These are phyloP conservation scores for Elaeagnus macrophylla DNA, from an alignment of 306 rosid species.

Conservation along the genomic window DNA sequence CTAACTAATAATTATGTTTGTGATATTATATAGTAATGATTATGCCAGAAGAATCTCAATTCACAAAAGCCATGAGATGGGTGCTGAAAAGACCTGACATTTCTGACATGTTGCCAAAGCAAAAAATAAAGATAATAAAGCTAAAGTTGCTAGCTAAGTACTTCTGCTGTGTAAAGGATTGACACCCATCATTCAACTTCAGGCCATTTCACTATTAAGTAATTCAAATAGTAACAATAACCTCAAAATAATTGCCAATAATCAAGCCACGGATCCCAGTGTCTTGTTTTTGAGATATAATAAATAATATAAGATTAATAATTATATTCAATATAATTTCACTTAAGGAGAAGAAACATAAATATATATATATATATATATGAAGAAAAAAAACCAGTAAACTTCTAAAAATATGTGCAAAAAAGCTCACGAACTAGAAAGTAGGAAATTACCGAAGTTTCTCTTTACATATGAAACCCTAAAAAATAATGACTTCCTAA, in stretches of 20 bases:
- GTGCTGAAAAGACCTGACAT: constrained; percentile 57
- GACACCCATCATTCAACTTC: constrained; percentile 63
- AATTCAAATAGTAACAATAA: constrained; percentile 1
- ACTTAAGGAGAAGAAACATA: too few species aligned
- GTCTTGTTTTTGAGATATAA: neutral
- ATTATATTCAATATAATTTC: too few species aligned
- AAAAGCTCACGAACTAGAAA: too few species aligned
- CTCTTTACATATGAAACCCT: too few species aligned
- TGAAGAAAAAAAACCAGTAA: too few species aligned
- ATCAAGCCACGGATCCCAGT: constrained; percentile 20
- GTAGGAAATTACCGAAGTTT: too few species aligned
- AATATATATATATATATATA: too few species aligned
- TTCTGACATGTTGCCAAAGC: constrained; percentile 43
- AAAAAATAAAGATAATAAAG: constrained; percentile 15
- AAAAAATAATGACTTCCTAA: too few species aligned
- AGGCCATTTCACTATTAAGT: constrained; percentile 25
- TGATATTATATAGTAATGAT: constrained; percentile 11
- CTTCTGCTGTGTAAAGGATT: constrained; percentile 44
- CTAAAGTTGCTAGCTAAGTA: constrained; percentile 9
- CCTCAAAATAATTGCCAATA: constrained; percentile 5
- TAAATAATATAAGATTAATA: neutral
- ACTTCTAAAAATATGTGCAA: too few species aligned
- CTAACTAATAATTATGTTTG: constrained; percentile 11
- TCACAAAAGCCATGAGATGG: constrained; percentile 15
- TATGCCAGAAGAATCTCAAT: constrained; percentile 29